phyloP scores from a whole-genome alignment of 1,139 yeast species.

The Nakaseomyces delphensis region DNA sequence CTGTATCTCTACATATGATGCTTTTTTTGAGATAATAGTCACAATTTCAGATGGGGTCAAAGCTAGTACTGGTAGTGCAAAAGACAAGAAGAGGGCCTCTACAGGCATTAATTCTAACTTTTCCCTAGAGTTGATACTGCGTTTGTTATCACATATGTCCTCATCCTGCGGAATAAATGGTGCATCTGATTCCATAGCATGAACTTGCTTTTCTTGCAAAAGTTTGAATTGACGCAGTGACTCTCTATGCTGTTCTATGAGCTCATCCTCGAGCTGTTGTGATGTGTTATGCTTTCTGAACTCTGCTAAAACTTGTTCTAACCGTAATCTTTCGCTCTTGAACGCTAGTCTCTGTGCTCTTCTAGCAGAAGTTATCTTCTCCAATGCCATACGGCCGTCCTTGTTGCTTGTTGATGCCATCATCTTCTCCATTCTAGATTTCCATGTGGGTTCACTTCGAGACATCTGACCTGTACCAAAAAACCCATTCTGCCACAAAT shows the following conservation, averaged over 20 bases:
- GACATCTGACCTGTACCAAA: conserved; percentile 90
- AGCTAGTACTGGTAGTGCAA: conserved; percentile 37
- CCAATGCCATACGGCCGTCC: conserved; percentile 36
- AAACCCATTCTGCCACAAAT: conserved; percentile 78
- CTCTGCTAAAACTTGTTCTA: conserved; percentile 32
- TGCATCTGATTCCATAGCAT: conserved; percentile 20
- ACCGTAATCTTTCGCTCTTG: conserved; percentile 44
- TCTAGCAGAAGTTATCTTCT: conserved; percentile 68
- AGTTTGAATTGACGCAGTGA: conserved; percentile 30
- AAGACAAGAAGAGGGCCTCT: conserved; percentile 62
- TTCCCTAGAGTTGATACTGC: conserved; percentile 45
- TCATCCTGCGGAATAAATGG: conserved; percentile 32
- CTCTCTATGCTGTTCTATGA: conserved; percentile 30
- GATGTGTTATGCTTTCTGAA: conserved; percentile 29
- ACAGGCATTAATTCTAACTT: conserved; percentile 63
- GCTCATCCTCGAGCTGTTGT: conserved; percentile 23
- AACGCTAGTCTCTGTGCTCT: conserved; percentile 65
- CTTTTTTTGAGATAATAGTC: conserved; percentile 2
- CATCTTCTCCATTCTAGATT: conserved; percentile 50
- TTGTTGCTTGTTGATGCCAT: conserved; percentile 33
- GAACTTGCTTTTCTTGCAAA: conserved; percentile 19
- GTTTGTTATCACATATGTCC: conserved; percentile 35
- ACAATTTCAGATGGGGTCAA: conserved; percentile 11
- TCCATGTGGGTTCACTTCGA: conserved; percentile 91
- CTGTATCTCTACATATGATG: not conserved